phyloP scores from a whole-genome alignment of 2,329 filamentous ascomycete species.

The Escovopsis sp. region DNA sequence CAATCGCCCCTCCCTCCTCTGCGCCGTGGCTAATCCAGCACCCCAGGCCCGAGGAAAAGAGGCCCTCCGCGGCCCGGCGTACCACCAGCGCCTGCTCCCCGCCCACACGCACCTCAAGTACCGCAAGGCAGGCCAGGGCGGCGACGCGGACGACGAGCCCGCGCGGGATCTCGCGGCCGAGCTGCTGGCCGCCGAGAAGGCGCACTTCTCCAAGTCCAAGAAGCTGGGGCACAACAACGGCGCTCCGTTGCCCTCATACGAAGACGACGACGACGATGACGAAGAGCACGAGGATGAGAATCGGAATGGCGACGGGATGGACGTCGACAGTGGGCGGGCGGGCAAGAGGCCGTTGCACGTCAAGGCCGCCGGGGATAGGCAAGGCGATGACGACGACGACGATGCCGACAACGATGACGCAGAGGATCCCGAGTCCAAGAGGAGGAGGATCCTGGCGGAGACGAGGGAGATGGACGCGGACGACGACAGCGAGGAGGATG shows the following conservation, averaged over 20 bases:
- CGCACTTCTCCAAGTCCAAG: constrained; percentile 59
- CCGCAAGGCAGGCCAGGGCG: constrained; percentile 75
- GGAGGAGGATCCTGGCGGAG: constrained; percentile 75
- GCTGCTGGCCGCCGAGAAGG: constrained; percentile 75
- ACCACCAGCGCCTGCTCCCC: constrained; percentile 89
- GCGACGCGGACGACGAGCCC: constrained; percentile 54
- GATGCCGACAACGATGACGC: constrained; percentile 18
- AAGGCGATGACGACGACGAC: too few species aligned
- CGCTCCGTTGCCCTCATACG: constrained; percentile 27
- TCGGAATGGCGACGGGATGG: too few species aligned
- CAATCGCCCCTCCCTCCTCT: background rate
- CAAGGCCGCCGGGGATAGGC: background rate
- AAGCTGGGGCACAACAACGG: constrained; percentile 35
- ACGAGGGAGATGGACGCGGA: constrained; percentile 75
- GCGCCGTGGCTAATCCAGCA: background rate
- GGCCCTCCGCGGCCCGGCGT: constrained; percentile 79
- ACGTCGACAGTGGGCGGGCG: constrained; percentile 6
- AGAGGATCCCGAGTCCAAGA: constrained; percentile 66
- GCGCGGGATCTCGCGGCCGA: constrained; percentile 74
- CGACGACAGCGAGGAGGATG: constrained; percentile 45
- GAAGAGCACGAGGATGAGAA: background rate
- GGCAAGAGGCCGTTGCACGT: constrained; percentile 42
- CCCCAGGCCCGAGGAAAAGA: constrained; percentile 81
- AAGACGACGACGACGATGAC: constrained; percentile 35
- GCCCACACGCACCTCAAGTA: constrained; percentile 89